Percentiles rank a stretch among this genome's conserved stretches.
These are phyloP conservation scores for Colletotrichum endophyticum DNA, from an alignment of 2,329 filamentous ascomycete species.

Conservation along the genomic window DNA sequence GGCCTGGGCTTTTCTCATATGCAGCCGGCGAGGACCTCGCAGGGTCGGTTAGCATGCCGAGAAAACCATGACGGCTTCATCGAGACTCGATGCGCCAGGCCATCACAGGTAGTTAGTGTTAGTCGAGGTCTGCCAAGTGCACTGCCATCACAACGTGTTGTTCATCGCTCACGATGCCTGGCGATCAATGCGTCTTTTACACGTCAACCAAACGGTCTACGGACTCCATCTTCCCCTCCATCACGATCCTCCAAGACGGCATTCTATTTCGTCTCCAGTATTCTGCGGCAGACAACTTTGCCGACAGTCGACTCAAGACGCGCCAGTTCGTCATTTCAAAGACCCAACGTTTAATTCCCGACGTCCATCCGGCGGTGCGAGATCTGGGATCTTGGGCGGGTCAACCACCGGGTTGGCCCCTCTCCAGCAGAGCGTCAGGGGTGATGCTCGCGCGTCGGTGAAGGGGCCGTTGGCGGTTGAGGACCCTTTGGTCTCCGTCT, in stretches of 20 bases:
- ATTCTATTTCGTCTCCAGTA: background rate
- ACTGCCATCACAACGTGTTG: background rate
- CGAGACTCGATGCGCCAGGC: background rate
- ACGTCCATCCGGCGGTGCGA: background rate
- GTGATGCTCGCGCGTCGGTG: background rate
- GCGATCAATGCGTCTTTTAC: background rate
- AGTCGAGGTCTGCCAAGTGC: background rate
- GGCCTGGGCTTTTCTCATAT: background rate
- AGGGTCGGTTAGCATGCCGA: background rate
- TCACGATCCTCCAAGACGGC: background rate
- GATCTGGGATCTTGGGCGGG: conserved; percentile 3
- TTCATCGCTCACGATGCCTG: background rate
- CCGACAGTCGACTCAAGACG: background rate
- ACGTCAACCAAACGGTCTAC: background rate
- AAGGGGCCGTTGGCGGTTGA: background rate
- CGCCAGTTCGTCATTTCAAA: background rate
- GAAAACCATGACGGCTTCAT: background rate
- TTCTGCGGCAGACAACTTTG: background rate
- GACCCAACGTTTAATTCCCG: conserved; percentile 6
- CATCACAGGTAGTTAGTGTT: background rate
- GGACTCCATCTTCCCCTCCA: background rate
- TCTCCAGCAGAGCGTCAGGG: background rate
- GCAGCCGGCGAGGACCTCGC: background rate
- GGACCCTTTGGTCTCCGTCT: background rate
- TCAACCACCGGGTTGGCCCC: background rate